Evolutionary conservation across 345 rosid species (phyloP), one percentile per base, ranked within the genome.

Genomic region (Fremontodendron californicum): DNA sequence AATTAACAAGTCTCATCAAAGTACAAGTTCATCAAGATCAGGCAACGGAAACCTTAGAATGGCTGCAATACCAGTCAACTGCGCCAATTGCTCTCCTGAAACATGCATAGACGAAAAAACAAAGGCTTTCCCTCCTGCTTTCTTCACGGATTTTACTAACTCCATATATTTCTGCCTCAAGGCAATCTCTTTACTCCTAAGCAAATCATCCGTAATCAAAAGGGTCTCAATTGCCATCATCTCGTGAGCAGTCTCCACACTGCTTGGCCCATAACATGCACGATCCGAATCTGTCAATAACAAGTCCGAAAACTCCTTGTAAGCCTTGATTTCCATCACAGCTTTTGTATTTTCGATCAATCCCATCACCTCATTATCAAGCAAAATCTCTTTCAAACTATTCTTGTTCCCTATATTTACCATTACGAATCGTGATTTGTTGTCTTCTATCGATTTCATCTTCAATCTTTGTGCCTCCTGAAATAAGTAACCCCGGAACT

Each of bases 21-120:
- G 84, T 84, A 88, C 97, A 55, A 93, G 86, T 84, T 95, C 98
- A 65, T 95, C 97, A 7, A 93, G 89, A 61, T 95, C 96, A 3
- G 96, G 96, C 75, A 92, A 82, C 9, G 98, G 97, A 81, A 93
- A 93, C 72, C 99, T 83, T 12, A 95, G 96, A 77, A 93, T 88
- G 8, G 98, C 99, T 8, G 97, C 98, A 73, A 95, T 82, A 67
- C 99, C 96, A 10, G 94, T 95, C 75, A 89, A 80, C 63, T 89
- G 93, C 12, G 90, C 86, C 77, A 71, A 35, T 43, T 76, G 48
- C 55, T 76, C 69, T 10, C 80, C 79, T 0, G 58, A 71, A 18
- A 71, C 62, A 52, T 76, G 76, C 68, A 33, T 43, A 7, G 68
- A 52, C 9, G 77, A 80, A 40, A 37, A 63, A 3, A 71, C 42